These are phyloP conservation scores for Phytophthora pistaciae DNA, from an alignment of 352 stramenopile species.

Conservation along the genomic window DNA sequence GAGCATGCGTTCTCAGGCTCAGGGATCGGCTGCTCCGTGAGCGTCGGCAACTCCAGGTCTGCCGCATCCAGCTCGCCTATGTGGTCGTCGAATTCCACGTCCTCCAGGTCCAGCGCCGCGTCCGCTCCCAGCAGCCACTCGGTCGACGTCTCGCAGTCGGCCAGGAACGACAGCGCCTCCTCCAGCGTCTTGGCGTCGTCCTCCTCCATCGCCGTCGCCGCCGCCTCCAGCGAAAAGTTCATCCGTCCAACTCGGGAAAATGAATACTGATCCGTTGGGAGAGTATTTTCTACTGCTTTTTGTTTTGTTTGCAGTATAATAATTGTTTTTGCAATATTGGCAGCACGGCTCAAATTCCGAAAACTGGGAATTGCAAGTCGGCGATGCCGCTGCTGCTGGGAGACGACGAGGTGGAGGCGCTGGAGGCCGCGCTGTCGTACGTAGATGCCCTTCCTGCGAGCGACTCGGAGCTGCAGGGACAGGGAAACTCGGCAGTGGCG, in stretches of 20 bases:
- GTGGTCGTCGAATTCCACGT: slow-evolving; percentile 9
- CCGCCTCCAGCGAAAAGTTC: slow-evolving; percentile 7
- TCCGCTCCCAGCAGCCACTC: slow-evolving; percentile 40
- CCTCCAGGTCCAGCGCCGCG: slow-evolving; percentile 19
- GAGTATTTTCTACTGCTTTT: background rate
- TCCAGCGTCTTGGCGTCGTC: slow-evolving; percentile 40
- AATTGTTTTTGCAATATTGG: no score
- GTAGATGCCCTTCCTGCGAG: slow-evolving; percentile 20
- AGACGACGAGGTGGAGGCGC: slow-evolving; percentile 37
- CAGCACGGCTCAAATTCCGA: background rate
- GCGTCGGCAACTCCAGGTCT: slow-evolving; percentile 30
- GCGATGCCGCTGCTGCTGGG: slow-evolving; percentile 40
- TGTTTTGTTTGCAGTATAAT: no score
- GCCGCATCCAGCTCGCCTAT: slow-evolving; percentile 10
- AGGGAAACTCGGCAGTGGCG: background rate
- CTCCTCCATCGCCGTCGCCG: slow-evolving; percentile 14
- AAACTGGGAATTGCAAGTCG: background rate
- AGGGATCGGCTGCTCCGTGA: slow-evolving; percentile 30
- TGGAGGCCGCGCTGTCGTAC: slow-evolving; percentile 39
- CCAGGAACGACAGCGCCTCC: slow-evolving; percentile 52
- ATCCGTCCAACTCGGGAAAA: background rate
- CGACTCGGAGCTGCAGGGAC: background rate
- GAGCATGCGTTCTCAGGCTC: background rate
- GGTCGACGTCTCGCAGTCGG: slow-evolving; percentile 45
- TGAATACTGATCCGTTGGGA: slow-evolving; percentile 15